Base-by-base conservation (phyloP, 2,329 filamentous ascomycete species). In the Trichoderma sp. region DNA sequence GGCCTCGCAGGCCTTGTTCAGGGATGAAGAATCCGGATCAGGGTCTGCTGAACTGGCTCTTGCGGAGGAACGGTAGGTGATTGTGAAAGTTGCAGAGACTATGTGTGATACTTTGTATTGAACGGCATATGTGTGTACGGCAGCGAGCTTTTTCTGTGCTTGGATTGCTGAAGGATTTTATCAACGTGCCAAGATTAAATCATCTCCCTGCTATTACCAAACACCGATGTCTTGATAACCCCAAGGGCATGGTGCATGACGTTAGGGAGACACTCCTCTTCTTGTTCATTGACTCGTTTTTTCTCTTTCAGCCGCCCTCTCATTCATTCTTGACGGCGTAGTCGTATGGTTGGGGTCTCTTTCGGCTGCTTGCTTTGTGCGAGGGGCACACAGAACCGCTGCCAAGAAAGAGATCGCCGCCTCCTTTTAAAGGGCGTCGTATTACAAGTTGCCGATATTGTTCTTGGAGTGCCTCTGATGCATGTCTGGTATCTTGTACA, bases 71-170 rank as follows among this genome's bases (percentile, higher is more conserved):
- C 26, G 56, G 57, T 48, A 61, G 50, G 43, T 48, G 30, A 43
- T 56, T 9, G 9, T 21, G 51, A 61, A 39, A 5, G 10, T 12
- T 9, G 30, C 3, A 39, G 14, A 3, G 34, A 14, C 7, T 45
- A 7, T 34, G 5, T 52, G 47, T 56, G 52, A 57, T 48, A 12
- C 28, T 17, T 26, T 24, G 21, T 24, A 24, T 26, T 10, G 12
- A 67, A 80, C 75, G 83, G 83, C 83, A 85, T 85, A 76, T 78
- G 83, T 85, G 83, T 85, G 83, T 85, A 85, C 83, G 83, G 80
- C 82, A 81, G 75, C 77, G 81, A 79, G 80, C 80, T 78, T 64
- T 71, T 68, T 74, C 75, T 72, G 77, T 83, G 81, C 82, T 80
- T 79, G 73, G 76, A 72, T 79, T 82, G 82, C 79, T 84, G 82